Base-by-base conservation (phyloP, 305 asterid genomes). In the Fraxinus sp. region DNA sequence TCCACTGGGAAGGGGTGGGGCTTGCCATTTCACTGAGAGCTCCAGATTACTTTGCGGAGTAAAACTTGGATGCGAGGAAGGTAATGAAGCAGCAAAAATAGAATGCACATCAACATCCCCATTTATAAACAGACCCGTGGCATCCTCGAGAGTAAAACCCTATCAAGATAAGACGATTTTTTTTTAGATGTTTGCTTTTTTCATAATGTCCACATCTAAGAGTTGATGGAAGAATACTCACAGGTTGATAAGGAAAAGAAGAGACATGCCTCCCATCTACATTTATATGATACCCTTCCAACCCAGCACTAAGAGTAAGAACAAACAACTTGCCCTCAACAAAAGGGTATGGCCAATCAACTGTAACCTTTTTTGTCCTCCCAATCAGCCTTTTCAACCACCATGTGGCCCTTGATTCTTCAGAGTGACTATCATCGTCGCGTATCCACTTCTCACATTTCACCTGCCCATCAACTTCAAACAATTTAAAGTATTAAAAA, bases 401-500 rank as follows among this genome's bases (percentile, higher is more conserved):
- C 98, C 98, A 96, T 11, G 87, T 85, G 49, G 96, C 85, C 86
- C 92, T 93, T 77, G 97, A 91, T 89, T 91, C 97, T 84, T 92
- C 95, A 10, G 95, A 83, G 87, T 87, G 92, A 82, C 90, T 88
- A 77, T 93, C 94, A 84, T 92, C 93, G 87, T 91, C 95, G 9
- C 94, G 96, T 41, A 92, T 96, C 99, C 99, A 96, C 89, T 91
- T 96, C 92, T 96, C 99, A 82, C 99, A 96, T 87, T 94, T 96
- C 73, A 87, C 90, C 86, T 89, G 96, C 81, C 99, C 98, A 89
- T 94, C 99, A 91, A 94, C 99, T 96, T 87, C 88, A 90, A 77
- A 81, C 13, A 84, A 84, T 66, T 43, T 79, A 87, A 77, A 80
- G 86, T 41, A 84, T 86, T 79, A 83, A 81, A 81, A 59, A 33